Evolutionary conservation across 169 alveolate genomes (phyloP).

Genomic region (Cryptosporidium baileyi): DNA sequence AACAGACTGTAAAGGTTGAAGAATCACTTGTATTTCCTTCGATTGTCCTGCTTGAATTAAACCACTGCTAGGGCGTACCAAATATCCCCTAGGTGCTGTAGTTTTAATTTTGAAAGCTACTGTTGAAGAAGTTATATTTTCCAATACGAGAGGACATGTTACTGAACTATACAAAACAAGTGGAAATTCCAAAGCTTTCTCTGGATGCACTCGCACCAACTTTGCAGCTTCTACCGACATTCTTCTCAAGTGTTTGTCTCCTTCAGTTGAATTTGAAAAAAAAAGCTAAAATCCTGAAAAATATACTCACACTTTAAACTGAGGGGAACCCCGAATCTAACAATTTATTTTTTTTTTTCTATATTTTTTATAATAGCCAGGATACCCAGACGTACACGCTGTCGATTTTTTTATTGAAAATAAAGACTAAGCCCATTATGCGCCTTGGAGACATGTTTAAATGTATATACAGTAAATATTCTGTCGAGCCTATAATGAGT

Average conservation of each 20-base stretch:
- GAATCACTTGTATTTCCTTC: constrained; percentile 81
- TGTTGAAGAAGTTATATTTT: constrained; percentile 79
- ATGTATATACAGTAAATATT: constrained; percentile 31
- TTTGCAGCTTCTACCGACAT: constrained; percentile 60
- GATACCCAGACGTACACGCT: constrained; percentile 73
- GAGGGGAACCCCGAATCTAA: constrained; percentile 2
- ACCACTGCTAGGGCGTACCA: constrained; percentile 86
- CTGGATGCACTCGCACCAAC: constrained; percentile 82
- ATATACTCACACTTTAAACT: constrained; percentile 20
- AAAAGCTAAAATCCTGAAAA: no score
- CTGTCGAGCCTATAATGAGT: no score
- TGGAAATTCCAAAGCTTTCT: constrained; percentile 85
- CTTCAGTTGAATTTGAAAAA: no score
- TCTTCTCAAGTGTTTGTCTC: not conserved
- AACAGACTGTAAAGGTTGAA: constrained; percentile 83
- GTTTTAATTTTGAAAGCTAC: constrained; percentile 88
- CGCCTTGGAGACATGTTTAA: constrained; percentile 62
- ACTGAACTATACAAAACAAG: constrained; percentile 85
- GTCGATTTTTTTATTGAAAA: constrained; percentile 33
- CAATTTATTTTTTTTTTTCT: not conserved
- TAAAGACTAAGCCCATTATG: constrained; percentile 16
- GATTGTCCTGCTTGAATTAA: constrained; percentile 81
- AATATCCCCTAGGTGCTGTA: constrained; percentile 86
- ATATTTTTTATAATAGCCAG: not conserved
- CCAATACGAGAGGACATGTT: constrained; percentile 80